phyloP scores from a whole-genome alignment of 192 early-diverging fungal genomes.

The Linnemannia schmuckeri region DNA sequence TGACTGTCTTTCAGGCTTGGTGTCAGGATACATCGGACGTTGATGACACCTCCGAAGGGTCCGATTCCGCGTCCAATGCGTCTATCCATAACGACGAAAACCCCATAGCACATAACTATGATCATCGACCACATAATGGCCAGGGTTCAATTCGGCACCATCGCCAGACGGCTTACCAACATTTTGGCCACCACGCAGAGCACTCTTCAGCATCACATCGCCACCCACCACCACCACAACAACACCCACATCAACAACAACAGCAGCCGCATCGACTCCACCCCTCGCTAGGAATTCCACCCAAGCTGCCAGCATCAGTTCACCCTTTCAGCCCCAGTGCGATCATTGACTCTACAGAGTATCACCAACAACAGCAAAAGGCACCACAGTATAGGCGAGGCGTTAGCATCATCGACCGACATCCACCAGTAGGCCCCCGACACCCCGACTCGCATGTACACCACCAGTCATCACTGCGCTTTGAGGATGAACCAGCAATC shows the following conservation, averaged over 20 bases:
- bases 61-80: constrained; percentile 9
- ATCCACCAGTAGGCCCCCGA: neutral
- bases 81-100: constrained; percentile 8
- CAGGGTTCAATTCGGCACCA: neutral
- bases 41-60: constrained; percentile 36
- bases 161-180: neutral
- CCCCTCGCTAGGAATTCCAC: neutral
- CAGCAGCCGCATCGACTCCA: neutral
- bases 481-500: constrained; percentile 5
- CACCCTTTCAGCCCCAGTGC: neutral
- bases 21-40: constrained; percentile 48
- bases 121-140: neutral
- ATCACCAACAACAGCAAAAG: neutral
- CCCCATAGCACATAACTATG: neutral
- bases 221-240: constrained; percentile 1
- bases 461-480: neutral
- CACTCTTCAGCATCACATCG: neutral
- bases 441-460: neutral
- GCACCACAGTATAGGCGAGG: neutral
- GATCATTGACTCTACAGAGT: neutral
- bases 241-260: neutral
- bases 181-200: neutral
- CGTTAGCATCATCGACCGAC: neutral
- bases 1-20: constrained; percentile 51
- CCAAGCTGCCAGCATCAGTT: neutral